These are phyloP conservation scores for Diaporthe aspalathi DNA, from an alignment of 2,329 filamentous ascomycete species.

Conservation along the genomic window DNA sequence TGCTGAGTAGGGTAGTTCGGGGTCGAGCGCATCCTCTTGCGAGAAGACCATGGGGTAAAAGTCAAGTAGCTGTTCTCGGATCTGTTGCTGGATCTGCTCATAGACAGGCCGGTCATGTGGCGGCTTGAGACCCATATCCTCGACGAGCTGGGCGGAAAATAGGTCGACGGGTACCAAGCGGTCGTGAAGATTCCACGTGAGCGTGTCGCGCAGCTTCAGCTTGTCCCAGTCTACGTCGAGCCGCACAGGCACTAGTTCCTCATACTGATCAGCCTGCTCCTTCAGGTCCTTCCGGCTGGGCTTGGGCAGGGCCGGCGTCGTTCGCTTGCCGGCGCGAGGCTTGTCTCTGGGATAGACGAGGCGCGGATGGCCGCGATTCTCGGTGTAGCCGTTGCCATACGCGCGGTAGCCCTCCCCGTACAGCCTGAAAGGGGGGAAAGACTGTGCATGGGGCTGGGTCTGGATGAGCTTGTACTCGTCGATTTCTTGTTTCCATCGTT, in stretches of 20 bases:
- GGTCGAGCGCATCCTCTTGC: constrained; percentile 90
- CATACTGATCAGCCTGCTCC: constrained; percentile 87
- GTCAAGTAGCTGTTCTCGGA: constrained; percentile 90
- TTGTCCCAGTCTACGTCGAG: constrained; percentile 97
- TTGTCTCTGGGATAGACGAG: constrained; percentile 85
- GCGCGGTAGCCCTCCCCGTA: constrained; percentile 85
- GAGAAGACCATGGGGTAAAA: constrained; percentile 93
- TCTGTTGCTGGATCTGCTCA: constrained; percentile 72
- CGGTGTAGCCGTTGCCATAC: constrained; percentile 88
- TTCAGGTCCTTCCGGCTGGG: constrained; percentile 83
- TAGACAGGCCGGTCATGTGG: constrained; percentile 74
- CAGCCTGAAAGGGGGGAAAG: constrained; percentile 67
- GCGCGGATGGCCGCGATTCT: constrained; percentile 72
- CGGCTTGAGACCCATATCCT: constrained; percentile 86
- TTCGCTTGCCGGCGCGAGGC: constrained; percentile 79
- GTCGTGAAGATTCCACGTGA: constrained; percentile 98
- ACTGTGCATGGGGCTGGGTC: constrained; percentile 62
- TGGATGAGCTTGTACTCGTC: constrained; percentile 75
- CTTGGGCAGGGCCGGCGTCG: constrained; percentile 74
- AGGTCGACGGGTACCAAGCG: constrained; percentile 81
- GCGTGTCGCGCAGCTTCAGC: constrained; percentile 94
- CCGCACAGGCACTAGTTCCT: constrained; percentile 90
- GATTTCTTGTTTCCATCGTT: constrained; percentile 73
- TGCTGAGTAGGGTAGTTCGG: constrained; percentile 87
- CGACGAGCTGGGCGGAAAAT: constrained; percentile 89